Evolutionary conservation across 768 basidiomycete species (phyloP), one percentile per base, ranked within the genome.

Genomic region (Austroboletus festivus): DNA sequence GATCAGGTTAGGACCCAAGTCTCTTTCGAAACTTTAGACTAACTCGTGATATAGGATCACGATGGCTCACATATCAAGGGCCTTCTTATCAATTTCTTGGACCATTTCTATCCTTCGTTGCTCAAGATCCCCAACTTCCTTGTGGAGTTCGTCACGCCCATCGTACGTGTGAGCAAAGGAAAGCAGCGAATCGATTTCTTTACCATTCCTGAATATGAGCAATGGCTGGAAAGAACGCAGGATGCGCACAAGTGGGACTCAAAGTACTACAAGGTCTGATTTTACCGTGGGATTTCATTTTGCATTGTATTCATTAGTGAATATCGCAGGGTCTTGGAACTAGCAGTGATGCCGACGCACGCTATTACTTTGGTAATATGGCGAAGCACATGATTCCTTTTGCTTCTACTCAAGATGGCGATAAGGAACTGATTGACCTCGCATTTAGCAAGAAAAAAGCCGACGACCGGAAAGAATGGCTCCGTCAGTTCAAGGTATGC

Each of bases 1-100:
- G 96, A 99, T 85, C 95, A 97, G 81, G 93, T 92, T 45, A 41
- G 53, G 8, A n/a, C 44, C 11, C 10, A 9, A 5, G 23, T 42
- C 4, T 44, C n/a, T 34, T 43, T 18, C 21, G 4, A 35, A 33
- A 38, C 20, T 24, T 34, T 38, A 21, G 15, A 28, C 42, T 44
- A 39, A 35, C 34, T 48, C n/a, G 23, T 37, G 5, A 39, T 42
- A 4, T 62, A 96, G 93, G 96, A 99, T 81, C 93, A 98, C 71
- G 96, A 99, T 70, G 96, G 96, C 44, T 98, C 96, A n/a, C 96
- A 99, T 71, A 99, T 99, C 73, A 99, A 99, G 69, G 96, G 96
- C n/a, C 80, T 98, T 8, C 77, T 99, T 42, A 94, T 99, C 73
- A 99, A 99, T 70, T 98, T 93, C 68, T 72, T 99, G 51, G 96